Base-by-base conservation (phyloP, 1,284 basidiomycete genomes). In the Mixia osmundae region DNA sequence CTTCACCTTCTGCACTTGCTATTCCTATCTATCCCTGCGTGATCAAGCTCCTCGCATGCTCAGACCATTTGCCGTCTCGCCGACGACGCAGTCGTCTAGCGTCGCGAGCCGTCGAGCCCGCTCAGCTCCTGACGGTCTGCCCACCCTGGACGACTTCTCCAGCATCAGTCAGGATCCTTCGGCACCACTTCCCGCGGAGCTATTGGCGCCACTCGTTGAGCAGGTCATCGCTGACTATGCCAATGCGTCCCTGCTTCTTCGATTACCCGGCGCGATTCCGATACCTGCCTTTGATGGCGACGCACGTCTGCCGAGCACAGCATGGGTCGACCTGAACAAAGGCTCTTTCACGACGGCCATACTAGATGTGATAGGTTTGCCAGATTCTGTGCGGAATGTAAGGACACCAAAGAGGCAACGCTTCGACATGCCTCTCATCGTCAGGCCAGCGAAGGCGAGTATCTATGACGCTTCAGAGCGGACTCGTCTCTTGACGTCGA, bases 1-100 rank as follows among this genome's bases (percentile, higher is more conserved):
- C 56, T 78, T 78, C 51, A 73, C 73, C 0, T 78, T 77, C 52
- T 73, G 77, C 54, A 72, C 74, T 0, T 73, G 76, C 8, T 78
- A 72, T 50, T 75, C 72, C 44, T 76, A 71, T 44, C 67, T 77
- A 15, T 65, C 69, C 2, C 67, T 68, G 18, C 24, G 23, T 10
- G 36, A 14, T 16, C 21, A 16, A 22, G 24, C n/a, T n/a, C n/a
- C n/a, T n/a, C n/a, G n/a, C n/a, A n/a, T n/a, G n/a, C n/a, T n/a
- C n/a, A n/a, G n/a, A n/a, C n/a, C n/a, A n/a, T n/a, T n/a, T n/a
- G n/a, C n/a, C n/a, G n/a, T n/a, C n/a, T n/a, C n/a, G n/a, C 21
- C 21, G 37, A 25, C 29, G 32, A 30, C 16, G 29, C 37, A 9
- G 30, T 24, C 11, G 27, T 30, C 25, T 23, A n/a, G n/a, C n/a